Conservation (phyloP, 225 moss, liverwort and hornwort genomes). For the Polytrichum formosum region DNA sequence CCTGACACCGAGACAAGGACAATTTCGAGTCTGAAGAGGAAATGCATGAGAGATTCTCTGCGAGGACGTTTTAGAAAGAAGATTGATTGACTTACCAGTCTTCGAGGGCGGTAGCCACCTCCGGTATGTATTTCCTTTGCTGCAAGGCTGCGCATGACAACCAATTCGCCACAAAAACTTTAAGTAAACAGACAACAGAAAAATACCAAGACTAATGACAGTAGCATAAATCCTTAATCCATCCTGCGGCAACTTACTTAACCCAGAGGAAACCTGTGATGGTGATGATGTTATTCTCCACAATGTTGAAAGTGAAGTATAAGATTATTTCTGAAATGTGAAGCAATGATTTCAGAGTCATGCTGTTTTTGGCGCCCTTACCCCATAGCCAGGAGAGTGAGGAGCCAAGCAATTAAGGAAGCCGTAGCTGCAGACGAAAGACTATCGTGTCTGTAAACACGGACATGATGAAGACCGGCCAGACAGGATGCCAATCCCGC, state of each 20-base stretch:
- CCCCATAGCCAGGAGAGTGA: slow-evolving; percentile 18
- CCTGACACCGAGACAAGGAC: too few species aligned
- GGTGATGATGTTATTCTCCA: too few species aligned
- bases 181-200: neutral
- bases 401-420: too few species aligned
- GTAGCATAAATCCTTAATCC: neutral
- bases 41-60: neutral
- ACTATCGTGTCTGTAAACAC: slow-evolving; percentile 3
- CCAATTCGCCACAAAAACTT: neutral
- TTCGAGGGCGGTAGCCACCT: slow-evolving; percentile 9
- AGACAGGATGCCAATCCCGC: slow-evolving; percentile 5
- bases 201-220: neutral
- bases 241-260: neutral
- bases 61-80: too few species aligned
- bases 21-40: too few species aligned
- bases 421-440: neutral
- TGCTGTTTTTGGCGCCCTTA: neutral
- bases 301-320: too few species aligned
- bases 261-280: neutral
- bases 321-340: neutral
- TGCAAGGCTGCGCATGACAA: slow-evolving; percentile 7
- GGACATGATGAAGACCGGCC: slow-evolving; percentile 4
- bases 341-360: neutral
- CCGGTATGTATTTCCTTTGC: slow-evolving; percentile 10
- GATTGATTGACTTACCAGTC: slow-evolving; percentile 2